phyloP scores from a whole-genome alignment of 2,329 filamentous ascomycete genomes.

The Byssoonygena ceratinophila region DNA sequence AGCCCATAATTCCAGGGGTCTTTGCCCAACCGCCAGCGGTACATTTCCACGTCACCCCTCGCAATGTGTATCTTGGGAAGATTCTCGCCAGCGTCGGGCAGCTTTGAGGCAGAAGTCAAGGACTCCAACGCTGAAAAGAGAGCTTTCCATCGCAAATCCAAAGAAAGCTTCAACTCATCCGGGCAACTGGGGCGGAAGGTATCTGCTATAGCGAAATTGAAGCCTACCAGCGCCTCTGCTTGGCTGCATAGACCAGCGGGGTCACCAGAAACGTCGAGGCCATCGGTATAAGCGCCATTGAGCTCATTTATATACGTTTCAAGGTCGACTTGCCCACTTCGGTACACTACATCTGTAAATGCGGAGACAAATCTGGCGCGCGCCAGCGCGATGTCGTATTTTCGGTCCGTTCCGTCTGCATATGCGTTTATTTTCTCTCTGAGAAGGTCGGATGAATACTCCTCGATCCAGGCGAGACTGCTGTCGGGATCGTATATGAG shows the following conservation, averaged over 20 bases:
- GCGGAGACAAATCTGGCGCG: constrained; percentile 48
- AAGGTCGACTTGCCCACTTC: constrained; percentile 40
- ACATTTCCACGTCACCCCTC: constrained; percentile 47
- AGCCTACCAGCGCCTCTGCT: constrained; percentile 47
- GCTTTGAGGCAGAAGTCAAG: constrained; percentile 43
- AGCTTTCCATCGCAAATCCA: constrained; percentile 42
- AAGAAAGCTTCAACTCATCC: constrained; percentile 24
- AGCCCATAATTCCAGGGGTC: constrained; percentile 35
- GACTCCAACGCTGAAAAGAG: constrained; percentile 43
- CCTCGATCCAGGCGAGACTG: constrained; percentile 48
- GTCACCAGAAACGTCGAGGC: constrained; percentile 34
- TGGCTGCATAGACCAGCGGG: constrained; percentile 44
- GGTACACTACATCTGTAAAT: constrained; percentile 48
- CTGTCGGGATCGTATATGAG: constrained; percentile 34
- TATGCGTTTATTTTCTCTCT: constrained; percentile 46
- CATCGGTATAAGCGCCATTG: constrained; percentile 32
- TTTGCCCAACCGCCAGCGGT: constrained; percentile 43
- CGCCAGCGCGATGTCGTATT: constrained; percentile 45
- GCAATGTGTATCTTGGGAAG: constrained; percentile 44
- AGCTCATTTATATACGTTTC: constrained; percentile 44
- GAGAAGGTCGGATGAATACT: constrained; percentile 45
- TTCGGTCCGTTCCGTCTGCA: constrained; percentile 36
- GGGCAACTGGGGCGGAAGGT: constrained; percentile 22
- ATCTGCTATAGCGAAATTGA: constrained; percentile 41
- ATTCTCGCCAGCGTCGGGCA: constrained; percentile 39